Evolutionary conservation across 2,329 filamentous ascomycete genomes (phyloP).

Genomic region (Hirsutella thompsonii): DNA sequence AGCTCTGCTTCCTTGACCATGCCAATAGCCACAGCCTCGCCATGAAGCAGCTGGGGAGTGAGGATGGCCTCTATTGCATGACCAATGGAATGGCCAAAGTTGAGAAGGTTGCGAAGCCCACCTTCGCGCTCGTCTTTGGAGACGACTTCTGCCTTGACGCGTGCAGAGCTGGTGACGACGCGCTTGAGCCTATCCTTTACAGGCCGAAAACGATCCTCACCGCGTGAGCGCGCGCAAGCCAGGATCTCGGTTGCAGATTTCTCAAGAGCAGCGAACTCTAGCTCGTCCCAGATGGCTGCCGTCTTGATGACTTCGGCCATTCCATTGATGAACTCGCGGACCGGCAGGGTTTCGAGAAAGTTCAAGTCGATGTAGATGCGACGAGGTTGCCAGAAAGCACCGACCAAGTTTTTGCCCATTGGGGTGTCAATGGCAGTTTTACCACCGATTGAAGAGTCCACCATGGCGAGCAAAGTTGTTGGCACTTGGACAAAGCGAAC

Average conservation of each 20-base stretch:
- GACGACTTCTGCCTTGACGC: constrained; percentile 87
- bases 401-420: constrained; percentile 89
- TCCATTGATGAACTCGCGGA: constrained; percentile 91
- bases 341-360: constrained; percentile 82
- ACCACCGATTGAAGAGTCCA: constrained; percentile 94
- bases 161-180: constrained; percentile 80
- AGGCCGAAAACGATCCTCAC: constrained; percentile 48
- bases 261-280: constrained; percentile 75
- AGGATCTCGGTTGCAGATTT: constrained; percentile 68
- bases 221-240: constrained; percentile 18
- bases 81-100: constrained; percentile 96
- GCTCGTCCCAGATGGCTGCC: constrained; percentile 87
- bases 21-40: constrained; percentile 90
- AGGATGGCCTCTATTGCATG: constrained; percentile 94
- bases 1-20: constrained; percentile 98
- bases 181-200: constrained; percentile 61
- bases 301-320: constrained; percentile 99
- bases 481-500: constrained; percentile 94
- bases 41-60: constrained; percentile 89
- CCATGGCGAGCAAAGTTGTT: constrained; percentile 90
- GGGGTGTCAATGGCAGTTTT: constrained; percentile 98
- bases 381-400: constrained; percentile 91
- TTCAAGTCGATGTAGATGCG: constrained; percentile 89
- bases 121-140: constrained; percentile 91
- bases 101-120: constrained; percentile 83